Conservation (phyloP, 345 rosid genomes). For the Hypericum perforatum region DNA sequence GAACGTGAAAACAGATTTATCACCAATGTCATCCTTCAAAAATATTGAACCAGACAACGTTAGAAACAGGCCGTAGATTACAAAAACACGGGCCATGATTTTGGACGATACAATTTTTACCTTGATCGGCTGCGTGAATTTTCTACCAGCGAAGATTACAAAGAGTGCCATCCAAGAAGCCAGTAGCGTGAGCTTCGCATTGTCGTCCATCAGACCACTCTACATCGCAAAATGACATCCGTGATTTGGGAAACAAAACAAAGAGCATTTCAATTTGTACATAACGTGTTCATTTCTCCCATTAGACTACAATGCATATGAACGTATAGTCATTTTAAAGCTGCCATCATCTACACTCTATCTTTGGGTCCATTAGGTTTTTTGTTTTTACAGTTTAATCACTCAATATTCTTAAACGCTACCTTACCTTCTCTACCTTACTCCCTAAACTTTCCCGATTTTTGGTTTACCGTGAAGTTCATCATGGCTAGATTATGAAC, state of each 20-base stretch:
- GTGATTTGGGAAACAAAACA: background rate
- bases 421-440: too few species aligned
- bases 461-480: too few species aligned
- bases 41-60: slow-evolving; percentile 6
- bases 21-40: slow-evolving; percentile 87
- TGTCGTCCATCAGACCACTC: slow-evolving; percentile 75
- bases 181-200: slow-evolving; percentile 50
- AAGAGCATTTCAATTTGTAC: background rate
- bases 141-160: slow-evolving; percentile 78
- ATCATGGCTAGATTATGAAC: too few species aligned
- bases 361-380: too few species aligned
- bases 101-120: slow-evolving; percentile 20
- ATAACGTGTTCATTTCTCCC: background rate
- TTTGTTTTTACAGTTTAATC: too few species aligned
- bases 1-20: slow-evolving; percentile 87
- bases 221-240: slow-evolving; percentile 23
- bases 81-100: background rate
- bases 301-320: too few species aligned
- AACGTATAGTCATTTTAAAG: too few species aligned
- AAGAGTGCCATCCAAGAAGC: slow-evolving; percentile 83
- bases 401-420: too few species aligned
- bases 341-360: too few species aligned
- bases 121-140: slow-evolving; percentile 90
- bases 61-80: slow-evolving; percentile 8
- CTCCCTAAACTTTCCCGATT: too few species aligned